Base-by-base conservation (phyloP, 2,329 filamentous ascomycete species). In the Aureobasidium zeae region DNA sequence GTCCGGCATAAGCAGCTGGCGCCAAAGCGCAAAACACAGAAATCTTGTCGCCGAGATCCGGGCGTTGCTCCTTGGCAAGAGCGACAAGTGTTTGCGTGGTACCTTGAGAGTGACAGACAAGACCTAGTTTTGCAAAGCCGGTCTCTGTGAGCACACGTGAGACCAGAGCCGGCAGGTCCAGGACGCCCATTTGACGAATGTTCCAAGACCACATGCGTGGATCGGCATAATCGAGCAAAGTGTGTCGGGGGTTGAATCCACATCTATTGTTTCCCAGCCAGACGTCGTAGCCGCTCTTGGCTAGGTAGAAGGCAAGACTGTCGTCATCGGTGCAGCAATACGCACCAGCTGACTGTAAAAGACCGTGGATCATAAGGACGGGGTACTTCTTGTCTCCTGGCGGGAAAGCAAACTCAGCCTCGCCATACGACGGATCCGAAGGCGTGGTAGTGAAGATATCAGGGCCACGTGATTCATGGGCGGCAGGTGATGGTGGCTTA, bases 181-280 rank as follows among this genome's bases (percentile, higher is more conserved):
- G 77, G 1, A 88, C 81, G 3, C 87, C 89, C 83, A 95, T 93
- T 57, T 94, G 86, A 0, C 85, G 77, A 44, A 95, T 93, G 52
- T 94, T 94, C 89, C 89, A 96, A 29, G 81, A 79, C 89, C 89
- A 95, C 85, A 95, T 93, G 21, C 87, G 76, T 1, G 89, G 88
- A 57, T 96, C 89, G 3, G 68, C 67, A 51, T 83, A 79, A 2
- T 76, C 64, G 28, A 95, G 73, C 16, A 80, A 64, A 2, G 72
- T 74, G 57, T 96, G 89, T 51, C 79, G 75, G 0, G 89, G 88
- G 0, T 74, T 68, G 62, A 91, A 86, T 1, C 88, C 88, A 57
- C 87, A 94, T 15, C 89, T 76, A 58, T 94, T 95, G 64, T 94
- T 94, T 4, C 89, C 89, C 12, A 95, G 71, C 88, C 88, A 96